These are phyloP conservation scores for Scedosporium aurantiacum DNA, from an alignment of 2,329 filamentous ascomycete genomes.

Conservation along the genomic window DNA sequence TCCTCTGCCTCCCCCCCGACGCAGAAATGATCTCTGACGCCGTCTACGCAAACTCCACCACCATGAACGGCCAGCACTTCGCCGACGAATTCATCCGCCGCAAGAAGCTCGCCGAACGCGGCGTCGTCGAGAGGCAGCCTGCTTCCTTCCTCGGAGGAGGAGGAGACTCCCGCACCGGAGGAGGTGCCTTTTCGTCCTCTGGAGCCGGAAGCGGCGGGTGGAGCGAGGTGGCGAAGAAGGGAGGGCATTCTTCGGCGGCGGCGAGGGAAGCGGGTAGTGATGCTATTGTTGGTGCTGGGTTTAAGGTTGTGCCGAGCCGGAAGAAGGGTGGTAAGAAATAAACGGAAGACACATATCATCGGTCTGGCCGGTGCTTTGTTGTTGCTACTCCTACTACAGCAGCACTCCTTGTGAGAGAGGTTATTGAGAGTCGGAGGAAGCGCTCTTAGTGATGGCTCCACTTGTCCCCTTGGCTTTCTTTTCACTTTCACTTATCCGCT, in stretches of 20 bases:
- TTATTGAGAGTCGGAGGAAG: no score
- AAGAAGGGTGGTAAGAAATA: slow-evolving; percentile 82
- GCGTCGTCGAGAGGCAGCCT: slow-evolving; percentile 66
- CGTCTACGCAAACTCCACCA: slow-evolving; percentile 76
- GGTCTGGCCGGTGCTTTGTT: no score
- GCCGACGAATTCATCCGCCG: slow-evolving; percentile 89
- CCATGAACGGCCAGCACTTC: slow-evolving; percentile 87
- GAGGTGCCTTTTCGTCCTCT: slow-evolving; percentile 23
- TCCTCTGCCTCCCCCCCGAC: slow-evolving; percentile 67
- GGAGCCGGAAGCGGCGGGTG: slow-evolving; percentile 52
- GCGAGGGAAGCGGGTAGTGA: slow-evolving; percentile 20
- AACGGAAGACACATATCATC: slow-evolving; percentile 6
- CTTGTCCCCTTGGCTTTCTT: no score
- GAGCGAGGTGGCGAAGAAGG: slow-evolving; percentile 97
- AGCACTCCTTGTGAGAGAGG: no score
- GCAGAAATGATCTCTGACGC: slow-evolving; percentile 77
- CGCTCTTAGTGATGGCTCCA: no score
- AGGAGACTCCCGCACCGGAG: slow-evolving; percentile 34
- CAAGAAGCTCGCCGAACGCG: slow-evolving; percentile 87
- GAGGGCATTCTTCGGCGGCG: slow-evolving; percentile 23
- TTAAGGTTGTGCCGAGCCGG: slow-evolving; percentile 83
- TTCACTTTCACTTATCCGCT: no score
- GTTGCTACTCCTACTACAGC: no score
- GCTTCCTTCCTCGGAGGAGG: slow-evolving; percentile 19
- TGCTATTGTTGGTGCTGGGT: slow-evolving; percentile 44